Percentiles rank a stretch among this genome's conserved stretches.
Conservation (phyloP, 805 yeast genomes). For the Starmera amethionina region DNA sequence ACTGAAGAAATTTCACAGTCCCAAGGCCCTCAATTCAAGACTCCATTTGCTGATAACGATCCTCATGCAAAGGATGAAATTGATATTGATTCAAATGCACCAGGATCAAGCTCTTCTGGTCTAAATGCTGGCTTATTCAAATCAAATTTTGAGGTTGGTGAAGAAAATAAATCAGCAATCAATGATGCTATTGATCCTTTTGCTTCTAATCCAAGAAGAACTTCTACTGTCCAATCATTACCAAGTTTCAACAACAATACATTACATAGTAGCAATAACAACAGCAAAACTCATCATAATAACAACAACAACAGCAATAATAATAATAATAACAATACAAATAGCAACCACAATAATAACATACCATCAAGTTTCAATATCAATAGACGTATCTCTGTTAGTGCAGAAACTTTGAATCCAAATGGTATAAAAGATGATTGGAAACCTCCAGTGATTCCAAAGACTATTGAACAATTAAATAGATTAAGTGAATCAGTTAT, state of each 20-base stretch:
- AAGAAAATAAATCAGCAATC: slow-evolving; percentile 7
- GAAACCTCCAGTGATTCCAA: slow-evolving; percentile 62
- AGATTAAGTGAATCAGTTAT: slow-evolving; percentile 65
- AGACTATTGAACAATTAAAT: slow-evolving; percentile 50
- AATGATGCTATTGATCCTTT: slow-evolving; percentile 14
- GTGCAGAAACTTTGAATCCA: slow-evolving; percentile 82
- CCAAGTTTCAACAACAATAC: neutral
- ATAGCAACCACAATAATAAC: slow-evolving; percentile 16
- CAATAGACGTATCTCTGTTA: slow-evolving; percentile 79
- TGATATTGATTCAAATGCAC: slow-evolving; percentile 7
- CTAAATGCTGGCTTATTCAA: slow-evolving; percentile 12
- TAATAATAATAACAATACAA: slow-evolving; percentile 1
- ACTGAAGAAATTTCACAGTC: slow-evolving; percentile 23
- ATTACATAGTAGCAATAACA: neutral
- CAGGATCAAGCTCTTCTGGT: slow-evolving; percentile 7
- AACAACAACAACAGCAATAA: neutral
- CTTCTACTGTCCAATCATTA: neutral
- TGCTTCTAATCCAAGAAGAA: slow-evolving; percentile 2
- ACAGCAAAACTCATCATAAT: neutral
- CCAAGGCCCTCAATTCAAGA: slow-evolving; percentile 37
- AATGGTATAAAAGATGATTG: slow-evolving; percentile 55
- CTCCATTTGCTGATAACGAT: slow-evolving; percentile 55
- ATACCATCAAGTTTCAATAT: slow-evolving; percentile 61
- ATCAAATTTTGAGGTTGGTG: slow-evolving; percentile 17
- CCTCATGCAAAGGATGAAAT: slow-evolving; percentile 41